Percentiles rank a stretch among this genome's conserved stretches.
phyloP scores from a whole-genome alignment of 2,329 filamentous ascomycete genomes.

The Fusarium sp. region DNA sequence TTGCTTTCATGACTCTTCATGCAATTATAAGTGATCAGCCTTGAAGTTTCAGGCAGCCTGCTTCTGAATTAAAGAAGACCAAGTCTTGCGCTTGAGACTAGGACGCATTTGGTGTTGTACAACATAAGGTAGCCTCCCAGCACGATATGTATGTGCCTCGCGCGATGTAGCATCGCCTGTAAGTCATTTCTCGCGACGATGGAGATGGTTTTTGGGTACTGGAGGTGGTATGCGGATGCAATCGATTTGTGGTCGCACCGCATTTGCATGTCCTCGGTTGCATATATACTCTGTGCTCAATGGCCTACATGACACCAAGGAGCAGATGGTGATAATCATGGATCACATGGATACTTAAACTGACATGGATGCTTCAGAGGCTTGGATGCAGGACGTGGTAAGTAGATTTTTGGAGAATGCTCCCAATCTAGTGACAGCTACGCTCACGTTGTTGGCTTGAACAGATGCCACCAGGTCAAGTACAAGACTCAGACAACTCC shows the following conservation, averaged over 20 bases:
- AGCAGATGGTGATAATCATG: background rate
- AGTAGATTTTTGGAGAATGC: background rate
- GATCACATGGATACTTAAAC: background rate
- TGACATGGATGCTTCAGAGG: background rate
- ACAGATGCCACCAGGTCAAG: background rate
- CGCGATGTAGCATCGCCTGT: conserved; percentile 13
- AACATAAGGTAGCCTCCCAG: background rate
- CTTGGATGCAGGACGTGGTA: background rate
- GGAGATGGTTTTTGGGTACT: background rate
- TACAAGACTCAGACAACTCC: background rate
- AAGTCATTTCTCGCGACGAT: background rate
- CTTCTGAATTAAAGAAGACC: background rate
- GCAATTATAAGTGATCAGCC: background rate
- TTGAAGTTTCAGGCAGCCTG: background rate
- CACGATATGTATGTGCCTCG: conserved; percentile 1
- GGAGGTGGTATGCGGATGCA: conserved; percentile 1
- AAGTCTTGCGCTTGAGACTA: background rate
- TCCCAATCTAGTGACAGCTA: background rate
- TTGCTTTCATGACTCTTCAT: background rate
- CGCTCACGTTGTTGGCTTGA: background rate
- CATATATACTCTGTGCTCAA: conserved; percentile 10
- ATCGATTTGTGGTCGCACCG: conserved; percentile 15
- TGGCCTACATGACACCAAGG: background rate
- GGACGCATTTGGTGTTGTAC: background rate
- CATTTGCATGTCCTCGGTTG: conserved; percentile 5